Base-by-base conservation (phyloP, 257 asterid species). In the Solanum boliviense region DNA sequence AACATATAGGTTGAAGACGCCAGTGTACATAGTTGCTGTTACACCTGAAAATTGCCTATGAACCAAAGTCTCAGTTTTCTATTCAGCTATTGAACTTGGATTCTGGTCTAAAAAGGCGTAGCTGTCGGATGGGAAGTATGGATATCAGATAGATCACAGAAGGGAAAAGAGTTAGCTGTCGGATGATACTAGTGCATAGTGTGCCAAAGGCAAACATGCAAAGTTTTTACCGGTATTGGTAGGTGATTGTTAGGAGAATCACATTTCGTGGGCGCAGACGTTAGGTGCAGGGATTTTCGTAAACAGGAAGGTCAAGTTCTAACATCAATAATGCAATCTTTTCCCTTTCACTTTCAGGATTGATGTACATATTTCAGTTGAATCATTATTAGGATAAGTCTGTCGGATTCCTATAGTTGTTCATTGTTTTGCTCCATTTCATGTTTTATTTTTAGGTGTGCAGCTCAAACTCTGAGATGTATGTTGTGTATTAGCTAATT, bases 121-220 rank as follows among this genome's bases (percentile, higher is more conserved):
- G 36, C 39, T 62, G 41, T 39, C 31, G 25, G 60, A 27, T 68
- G 76, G 16, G 3, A 85, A 65, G 25, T 62, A 84, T 62, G 67
- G 32, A 67, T 36, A 44, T 67, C 35, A 11, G 62, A 67, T 62
- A 56, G 87, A 46, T 48, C 41, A 48, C 15, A 16, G 68, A 39
- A 85, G 88, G 84, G 34, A 36, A 73, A 48, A 79, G 83, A 11
- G 10, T 21, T 21, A 74, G 35, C 88, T 73, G 91, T 70, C 5
- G 93, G 86, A 88, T 86, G 90, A 88, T 86, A 81, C 85, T 58
- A 86, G 52, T 86, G 94, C 91, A 86, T 87, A 93, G 87, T 89
- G 85, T 90, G 93, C 94, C 93, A 31, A 91, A 93, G 93, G 94
- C 92, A 82, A 89, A 75, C 83, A 31, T 86, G 90, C 93, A 44